These are phyloP conservation scores for Prunus kanzakura DNA, from an alignment of 306 rosid species.

Conservation along the genomic window DNA sequence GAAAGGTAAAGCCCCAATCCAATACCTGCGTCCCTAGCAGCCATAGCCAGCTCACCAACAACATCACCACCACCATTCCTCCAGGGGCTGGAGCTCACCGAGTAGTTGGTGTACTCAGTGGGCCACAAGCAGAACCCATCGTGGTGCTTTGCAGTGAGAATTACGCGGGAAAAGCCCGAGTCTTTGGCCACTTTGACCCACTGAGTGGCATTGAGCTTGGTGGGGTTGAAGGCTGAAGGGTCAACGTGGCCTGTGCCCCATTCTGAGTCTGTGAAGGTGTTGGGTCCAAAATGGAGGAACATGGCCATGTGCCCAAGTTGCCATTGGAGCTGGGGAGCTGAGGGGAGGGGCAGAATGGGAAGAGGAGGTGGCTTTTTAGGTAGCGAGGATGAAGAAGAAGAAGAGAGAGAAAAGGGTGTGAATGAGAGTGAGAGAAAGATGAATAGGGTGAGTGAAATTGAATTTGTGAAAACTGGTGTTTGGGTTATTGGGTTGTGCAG, in stretches of 20 bases:
- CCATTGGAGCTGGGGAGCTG: slow-evolving; percentile 79
- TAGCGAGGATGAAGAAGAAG: slow-evolving; percentile 12
- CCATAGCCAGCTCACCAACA: slow-evolving; percentile 60
- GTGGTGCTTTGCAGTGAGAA: slow-evolving; percentile 83
- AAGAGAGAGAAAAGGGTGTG: slow-evolving; percentile 13
- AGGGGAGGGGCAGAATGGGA: slow-evolving; percentile 82
- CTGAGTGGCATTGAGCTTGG: slow-evolving; percentile 59
- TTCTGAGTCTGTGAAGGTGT: slow-evolving; percentile 78
- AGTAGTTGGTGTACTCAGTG: slow-evolving; percentile 68
- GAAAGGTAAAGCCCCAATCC: slow-evolving; percentile 79
- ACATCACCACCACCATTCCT: slow-evolving; percentile 70
- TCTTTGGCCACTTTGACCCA: slow-evolving; percentile 78
- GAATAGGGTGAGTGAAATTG: slow-evolving; percentile 26
- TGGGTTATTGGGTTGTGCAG: background rate
- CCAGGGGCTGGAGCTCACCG: slow-evolving; percentile 66
- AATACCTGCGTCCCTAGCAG: slow-evolving; percentile 62
- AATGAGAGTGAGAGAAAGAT: slow-evolving; percentile 18
- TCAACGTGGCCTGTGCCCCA: slow-evolving; percentile 73
- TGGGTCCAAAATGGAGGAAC: slow-evolving; percentile 89
- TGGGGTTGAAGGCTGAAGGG: slow-evolving; percentile 67
- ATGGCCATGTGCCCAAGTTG: slow-evolving; percentile 64
- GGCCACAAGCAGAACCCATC: slow-evolving; percentile 97
- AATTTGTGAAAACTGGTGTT: slow-evolving; percentile 14
- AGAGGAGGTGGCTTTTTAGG: slow-evolving; percentile 58
- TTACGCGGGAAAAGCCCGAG: slow-evolving; percentile 53